Conservation (phyloP, 805 yeast genomes). For the Suhomyces canberraensis region DNA sequence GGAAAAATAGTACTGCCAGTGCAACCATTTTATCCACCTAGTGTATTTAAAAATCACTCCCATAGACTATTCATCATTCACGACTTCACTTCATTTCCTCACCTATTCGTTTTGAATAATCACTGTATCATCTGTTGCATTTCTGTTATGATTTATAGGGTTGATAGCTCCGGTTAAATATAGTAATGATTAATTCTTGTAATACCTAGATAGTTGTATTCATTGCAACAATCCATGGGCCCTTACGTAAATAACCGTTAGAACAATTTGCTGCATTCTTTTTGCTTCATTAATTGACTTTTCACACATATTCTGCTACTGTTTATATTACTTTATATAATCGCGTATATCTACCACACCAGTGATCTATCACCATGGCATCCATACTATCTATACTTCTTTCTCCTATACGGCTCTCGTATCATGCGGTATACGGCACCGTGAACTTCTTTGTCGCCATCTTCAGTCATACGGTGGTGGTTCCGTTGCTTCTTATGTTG, state of each 20-base stretch:
- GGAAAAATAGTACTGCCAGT: conserved; percentile 6
- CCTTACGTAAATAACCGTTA: too few species aligned
- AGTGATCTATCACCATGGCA: too few species aligned
- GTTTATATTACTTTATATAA: too few species aligned
- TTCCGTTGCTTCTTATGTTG: conserved; percentile 8
- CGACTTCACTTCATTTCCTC: neutral
- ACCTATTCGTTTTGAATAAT: neutral
- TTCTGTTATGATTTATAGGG: neutral
- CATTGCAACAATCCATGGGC: too few species aligned
- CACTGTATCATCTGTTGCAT: neutral
- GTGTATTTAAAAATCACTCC: neutral
- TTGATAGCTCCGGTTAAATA: neutral
- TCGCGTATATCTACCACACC: too few species aligned
- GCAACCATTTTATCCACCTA: conserved; percentile 12
- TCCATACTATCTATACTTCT: too few species aligned
- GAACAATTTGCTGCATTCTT: too few species aligned
- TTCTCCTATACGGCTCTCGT: neutral
- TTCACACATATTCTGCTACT: too few species aligned
- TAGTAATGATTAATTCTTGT: neutral
- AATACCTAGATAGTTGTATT: too few species aligned
- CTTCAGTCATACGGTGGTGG: conserved; percentile 4
- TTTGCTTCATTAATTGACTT: too few species aligned
- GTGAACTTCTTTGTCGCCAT: neutral
- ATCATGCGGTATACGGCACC: neutral
- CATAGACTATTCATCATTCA: neutral